Evolutionary conservation across 2,329 filamentous ascomycete genomes (phyloP).

Genomic region (Talaromyces sp.): DNA sequence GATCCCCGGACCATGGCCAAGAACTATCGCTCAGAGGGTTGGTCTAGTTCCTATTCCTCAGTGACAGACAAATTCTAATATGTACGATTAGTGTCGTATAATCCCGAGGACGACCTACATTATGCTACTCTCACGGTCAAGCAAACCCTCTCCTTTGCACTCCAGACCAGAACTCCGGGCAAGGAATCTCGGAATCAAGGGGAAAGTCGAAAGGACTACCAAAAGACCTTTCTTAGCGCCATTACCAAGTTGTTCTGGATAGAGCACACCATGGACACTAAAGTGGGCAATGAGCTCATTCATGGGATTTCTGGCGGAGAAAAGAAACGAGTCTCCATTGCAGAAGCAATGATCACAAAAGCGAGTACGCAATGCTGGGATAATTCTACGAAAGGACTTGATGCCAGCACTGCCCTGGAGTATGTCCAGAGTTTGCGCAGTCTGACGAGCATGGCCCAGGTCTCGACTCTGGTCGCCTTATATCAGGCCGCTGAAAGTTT

Average conservation of each 20-base stretch:
- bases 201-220: constrained; percentile 57
- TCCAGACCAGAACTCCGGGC: constrained; percentile 62
- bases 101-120: constrained; percentile 39
- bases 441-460: constrained; percentile 58
- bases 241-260: constrained; percentile 69
- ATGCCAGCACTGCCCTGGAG: constrained; percentile 67
- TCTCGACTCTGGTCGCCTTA: constrained; percentile 61
- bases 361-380: constrained; percentile 69
- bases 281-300: constrained; percentile 69
- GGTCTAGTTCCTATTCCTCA: not conserved
- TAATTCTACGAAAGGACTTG: constrained; percentile 67
- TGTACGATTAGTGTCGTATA: constrained; percentile 11
- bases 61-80: not conserved
- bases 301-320: constrained; percentile 68
- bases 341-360: constrained; percentile 66
- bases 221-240: constrained; percentile 59
- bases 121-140: constrained; percentile 73
- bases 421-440: constrained; percentile 64
- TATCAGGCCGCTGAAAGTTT: constrained; percentile 60
- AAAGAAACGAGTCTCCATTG: constrained; percentile 75
- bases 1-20: constrained; percentile 48
- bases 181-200: constrained; percentile 56
- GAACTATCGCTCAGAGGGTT: constrained; percentile 43
- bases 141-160: constrained; percentile 67
- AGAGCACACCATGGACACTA: constrained; percentile 65